These are phyloP conservation scores for Fusarium poae DNA, from an alignment of 2,329 filamentous ascomycete species.

Conservation along the genomic window DNA sequence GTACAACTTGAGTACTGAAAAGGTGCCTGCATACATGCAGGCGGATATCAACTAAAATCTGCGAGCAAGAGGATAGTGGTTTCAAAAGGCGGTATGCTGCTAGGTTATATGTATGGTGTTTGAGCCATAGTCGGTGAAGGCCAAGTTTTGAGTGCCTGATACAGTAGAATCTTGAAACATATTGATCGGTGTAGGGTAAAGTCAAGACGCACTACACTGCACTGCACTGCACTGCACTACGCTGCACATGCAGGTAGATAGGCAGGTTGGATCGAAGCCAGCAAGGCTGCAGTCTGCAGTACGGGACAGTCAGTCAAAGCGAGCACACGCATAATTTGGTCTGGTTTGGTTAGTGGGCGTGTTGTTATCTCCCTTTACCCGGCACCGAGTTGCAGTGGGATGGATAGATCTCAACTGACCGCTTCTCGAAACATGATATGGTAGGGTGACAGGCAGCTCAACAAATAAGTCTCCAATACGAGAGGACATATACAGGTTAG, in stretches of 20 bases:
- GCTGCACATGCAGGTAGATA: conserved; percentile 22
- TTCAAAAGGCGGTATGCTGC: conserved; percentile 45
- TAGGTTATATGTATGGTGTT: conserved; percentile 22
- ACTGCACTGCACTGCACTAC: neutral
- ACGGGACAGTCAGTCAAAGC: conserved; percentile 5
- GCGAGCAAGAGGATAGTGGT: conserved; percentile 28
- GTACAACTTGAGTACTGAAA: conserved; percentile 18
- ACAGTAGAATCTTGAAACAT: conserved; percentile 34
- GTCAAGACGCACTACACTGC: conserved; percentile 3
- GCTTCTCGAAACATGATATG: conserved; percentile 31
- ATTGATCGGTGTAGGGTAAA: conserved; percentile 40
- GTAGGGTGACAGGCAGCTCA: conserved; percentile 37
- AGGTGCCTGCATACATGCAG: conserved; percentile 23
- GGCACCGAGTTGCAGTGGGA: conserved; percentile 8
- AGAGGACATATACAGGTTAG: conserved; percentile 1
- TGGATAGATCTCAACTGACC: conserved; percentile 29
- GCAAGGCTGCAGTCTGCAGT: conserved; percentile 31
- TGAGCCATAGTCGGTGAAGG: conserved; percentile 36
- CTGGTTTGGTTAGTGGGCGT: conserved; percentile 28
- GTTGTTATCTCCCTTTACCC: conserved; percentile 28
- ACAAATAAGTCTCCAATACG: conserved; percentile 22
- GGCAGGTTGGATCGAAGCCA: conserved; percentile 23
- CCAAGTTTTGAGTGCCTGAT: conserved; percentile 6
- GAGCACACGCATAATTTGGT: conserved; percentile 14
- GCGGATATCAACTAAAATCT: conserved; percentile 8